A percentile compares a stretch with the other conserved stretches of the same genome.
These are phyloP conservation scores for Pyrenochaeta sp. DNA, from an alignment of 2,329 filamentous ascomycete species.

Conservation along the genomic window DNA sequence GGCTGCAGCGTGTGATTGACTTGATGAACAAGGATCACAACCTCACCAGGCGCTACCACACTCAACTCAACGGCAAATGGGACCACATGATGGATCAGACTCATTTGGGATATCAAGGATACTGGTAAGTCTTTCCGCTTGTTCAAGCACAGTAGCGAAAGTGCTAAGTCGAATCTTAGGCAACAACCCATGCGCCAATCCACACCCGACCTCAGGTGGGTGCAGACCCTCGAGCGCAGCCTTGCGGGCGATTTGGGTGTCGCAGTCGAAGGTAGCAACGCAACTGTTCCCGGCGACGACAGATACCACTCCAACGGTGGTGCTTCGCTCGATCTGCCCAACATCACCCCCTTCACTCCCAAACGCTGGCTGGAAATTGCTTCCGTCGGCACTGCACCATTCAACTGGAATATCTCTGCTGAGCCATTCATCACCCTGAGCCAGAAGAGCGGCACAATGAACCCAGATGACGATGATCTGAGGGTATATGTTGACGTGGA, in stretches of 20 bases:
- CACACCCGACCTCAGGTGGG: constrained; percentile 68
- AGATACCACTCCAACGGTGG: constrained; percentile 63
- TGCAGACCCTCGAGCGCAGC: constrained; percentile 65
- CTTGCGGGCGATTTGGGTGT: constrained; percentile 71
- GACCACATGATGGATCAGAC: constrained; percentile 53
- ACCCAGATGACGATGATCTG: constrained; percentile 41
- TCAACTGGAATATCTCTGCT: constrained; percentile 47
- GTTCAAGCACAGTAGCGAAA: background rate
- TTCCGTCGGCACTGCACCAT: constrained; percentile 41
- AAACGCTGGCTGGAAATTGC: constrained; percentile 50
- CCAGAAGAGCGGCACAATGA: constrained; percentile 40
- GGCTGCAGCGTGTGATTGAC: constrained; percentile 47
- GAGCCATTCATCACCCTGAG: constrained; percentile 50
- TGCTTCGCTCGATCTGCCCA: constrained; percentile 37
- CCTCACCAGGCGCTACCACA: constrained; percentile 46
- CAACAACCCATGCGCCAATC: constrained; percentile 78
- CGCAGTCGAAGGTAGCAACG: constrained; percentile 71
- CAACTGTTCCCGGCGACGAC: constrained; percentile 73
- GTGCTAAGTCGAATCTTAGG: constrained; percentile 49
- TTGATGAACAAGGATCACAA: constrained; percentile 49
- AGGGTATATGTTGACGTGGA: constrained; percentile 50
- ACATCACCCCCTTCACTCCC: constrained; percentile 45
- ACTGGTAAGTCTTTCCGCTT: constrained; percentile 51
- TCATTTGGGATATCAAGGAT: constrained; percentile 51
- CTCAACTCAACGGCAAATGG: constrained; percentile 50